These are phyloP conservation scores for Ramularia collo-cygni DNA, from an alignment of 2,329 filamentous ascomycete genomes.

Conservation along the genomic window DNA sequence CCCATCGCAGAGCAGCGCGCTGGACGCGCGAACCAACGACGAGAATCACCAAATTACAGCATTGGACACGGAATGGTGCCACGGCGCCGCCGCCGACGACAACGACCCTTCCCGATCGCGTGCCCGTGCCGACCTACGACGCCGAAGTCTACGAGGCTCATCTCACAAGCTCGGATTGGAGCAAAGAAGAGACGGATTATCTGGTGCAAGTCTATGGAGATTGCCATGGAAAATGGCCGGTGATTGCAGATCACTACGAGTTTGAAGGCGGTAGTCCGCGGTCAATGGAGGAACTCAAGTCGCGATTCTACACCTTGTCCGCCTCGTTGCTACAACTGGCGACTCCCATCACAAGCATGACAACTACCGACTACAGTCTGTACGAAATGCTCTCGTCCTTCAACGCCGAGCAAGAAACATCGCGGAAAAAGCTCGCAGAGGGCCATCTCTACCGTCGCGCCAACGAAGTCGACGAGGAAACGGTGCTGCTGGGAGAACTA, in stretches of 20 bases:
- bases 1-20: too few species aligned
- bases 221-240: slow-evolving; percentile 81
- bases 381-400: slow-evolving; percentile 85
- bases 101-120: neutral
- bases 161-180: slow-evolving; percentile 72
- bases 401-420: slow-evolving; percentile 69
- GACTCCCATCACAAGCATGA: slow-evolving; percentile 81
- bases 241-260: slow-evolving; percentile 83
- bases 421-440: slow-evolving; percentile 78
- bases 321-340: slow-evolving; percentile 74
- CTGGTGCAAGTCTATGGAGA: slow-evolving; percentile 67
- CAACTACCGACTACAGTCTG: slow-evolving; percentile 69
- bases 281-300: slow-evolving; percentile 84
- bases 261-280: slow-evolving; percentile 38
- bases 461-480: slow-evolving; percentile 88
- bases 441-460: slow-evolving; percentile 70
- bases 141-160: slow-evolving; percentile 78
- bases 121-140: slow-evolving; percentile 64
- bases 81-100: too few species aligned
- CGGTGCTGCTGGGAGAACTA: slow-evolving; percentile 79
- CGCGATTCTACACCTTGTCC: slow-evolving; percentile 81
- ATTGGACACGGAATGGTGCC: too few species aligned
- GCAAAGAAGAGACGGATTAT: slow-evolving; percentile 89
- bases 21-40: too few species aligned
- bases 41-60: too few species aligned